Conservation (phyloP, 192 early-diverging fungal genomes). For the Backusella sp. region DNA sequence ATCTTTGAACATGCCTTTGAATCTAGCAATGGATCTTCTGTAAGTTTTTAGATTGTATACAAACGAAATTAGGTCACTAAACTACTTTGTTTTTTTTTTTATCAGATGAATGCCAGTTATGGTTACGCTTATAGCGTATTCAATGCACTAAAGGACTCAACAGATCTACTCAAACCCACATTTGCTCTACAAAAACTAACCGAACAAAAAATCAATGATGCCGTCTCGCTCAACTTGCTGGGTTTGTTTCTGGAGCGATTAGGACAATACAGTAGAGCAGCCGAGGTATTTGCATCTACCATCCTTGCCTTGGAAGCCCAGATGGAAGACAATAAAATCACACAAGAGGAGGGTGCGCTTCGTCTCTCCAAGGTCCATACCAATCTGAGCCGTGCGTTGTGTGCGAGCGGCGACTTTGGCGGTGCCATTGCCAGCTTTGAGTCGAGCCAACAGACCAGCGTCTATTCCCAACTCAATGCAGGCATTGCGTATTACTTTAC, state of each 20-base stretch:
- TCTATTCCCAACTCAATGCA: slow-evolving; percentile 56
- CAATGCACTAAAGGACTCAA: slow-evolving; percentile 13
- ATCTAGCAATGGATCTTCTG: slow-evolving; percentile 54
- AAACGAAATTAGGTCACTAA: neutral
- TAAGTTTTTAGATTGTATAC: slow-evolving; percentile 21
- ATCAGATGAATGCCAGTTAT: slow-evolving; percentile 61
- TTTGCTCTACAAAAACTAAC: slow-evolving; percentile 67
- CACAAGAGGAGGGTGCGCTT: neutral
- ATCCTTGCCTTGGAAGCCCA: slow-evolving; percentile 38
- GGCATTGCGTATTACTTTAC: slow-evolving; percentile 80
- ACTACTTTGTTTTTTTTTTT: too few relatives aligned
- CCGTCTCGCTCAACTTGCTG: slow-evolving; percentile 62
- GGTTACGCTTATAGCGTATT: slow-evolving; percentile 40
- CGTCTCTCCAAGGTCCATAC: slow-evolving; percentile 51
- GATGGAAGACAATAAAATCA: slow-evolving; percentile 13
- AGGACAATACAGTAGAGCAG: slow-evolving; percentile 63
- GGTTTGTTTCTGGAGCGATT: slow-evolving; percentile 78
- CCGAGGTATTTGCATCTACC: slow-evolving; percentile 59
- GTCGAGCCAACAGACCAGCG: slow-evolving; percentile 13
- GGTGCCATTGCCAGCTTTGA: slow-evolving; percentile 58
- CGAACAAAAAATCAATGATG: slow-evolving; percentile 57
- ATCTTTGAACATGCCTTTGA: slow-evolving; percentile 81
- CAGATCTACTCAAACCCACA: slow-evolving; percentile 46
- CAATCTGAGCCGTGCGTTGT: slow-evolving; percentile 70
- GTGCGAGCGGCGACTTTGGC: slow-evolving; percentile 56